Evolutionary conservation across 139 green algal species (phyloP).

Genomic region (Chlamydomonas schloesseri): DNA sequence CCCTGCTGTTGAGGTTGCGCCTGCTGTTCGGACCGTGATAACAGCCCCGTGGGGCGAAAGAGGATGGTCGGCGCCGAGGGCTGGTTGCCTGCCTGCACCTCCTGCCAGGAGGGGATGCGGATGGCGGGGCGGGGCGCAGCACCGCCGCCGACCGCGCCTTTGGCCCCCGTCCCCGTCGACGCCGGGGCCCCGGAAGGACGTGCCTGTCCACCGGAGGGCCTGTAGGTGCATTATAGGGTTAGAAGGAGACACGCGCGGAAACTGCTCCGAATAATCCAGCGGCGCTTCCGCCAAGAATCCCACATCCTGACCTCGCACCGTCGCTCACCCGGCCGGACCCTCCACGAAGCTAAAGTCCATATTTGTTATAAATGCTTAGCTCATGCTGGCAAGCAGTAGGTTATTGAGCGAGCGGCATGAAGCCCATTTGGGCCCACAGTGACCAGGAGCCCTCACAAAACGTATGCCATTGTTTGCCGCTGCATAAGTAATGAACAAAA

Average conservation of each 20-base stretch:
- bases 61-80: slow-evolving; percentile 15
- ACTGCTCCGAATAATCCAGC: not conserved
- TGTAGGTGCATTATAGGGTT: not conserved
- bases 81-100: slow-evolving; percentile 11
- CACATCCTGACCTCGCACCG: not conserved
- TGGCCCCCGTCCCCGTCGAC: not conserved
- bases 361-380: not conserved
- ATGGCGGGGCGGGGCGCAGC: not conserved
- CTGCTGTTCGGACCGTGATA: not conserved
- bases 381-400: too few species aligned
- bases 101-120: not conserved
- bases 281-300: not conserved
- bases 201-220: too few species aligned
- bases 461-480: too few species aligned
- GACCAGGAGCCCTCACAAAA: too few species aligned
- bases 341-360: slow-evolving; percentile 42
- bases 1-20: slow-evolving; percentile 11
- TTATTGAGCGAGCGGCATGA: too few species aligned
- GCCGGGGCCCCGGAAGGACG: not conserved
- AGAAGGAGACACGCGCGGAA: not conserved
- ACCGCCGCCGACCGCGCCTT: not conserved
- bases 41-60: slow-evolving; percentile 6
- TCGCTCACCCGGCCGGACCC: not conserved
- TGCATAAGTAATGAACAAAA: too few species aligned
- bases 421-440: too few species aligned